Percentiles rank a stretch among this genome's conserved stretches.
Conservation (phyloP, 116 monocot species). For the Thalassia testudinum region DNA sequence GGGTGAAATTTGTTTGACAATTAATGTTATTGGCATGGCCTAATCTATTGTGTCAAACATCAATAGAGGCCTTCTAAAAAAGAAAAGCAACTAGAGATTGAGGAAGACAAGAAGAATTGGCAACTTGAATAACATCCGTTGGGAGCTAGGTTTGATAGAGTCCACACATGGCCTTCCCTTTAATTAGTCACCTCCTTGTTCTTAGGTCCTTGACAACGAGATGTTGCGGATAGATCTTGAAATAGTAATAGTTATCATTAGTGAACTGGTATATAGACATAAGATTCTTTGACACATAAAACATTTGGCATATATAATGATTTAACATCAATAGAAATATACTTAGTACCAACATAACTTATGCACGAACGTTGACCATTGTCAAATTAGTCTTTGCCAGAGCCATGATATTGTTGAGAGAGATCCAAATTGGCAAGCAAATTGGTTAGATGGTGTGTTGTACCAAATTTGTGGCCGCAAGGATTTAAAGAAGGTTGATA, state of each 20-base stretch:
- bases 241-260: background rate
- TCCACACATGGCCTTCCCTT: background rate
- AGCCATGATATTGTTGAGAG: background rate
- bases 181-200: background rate
- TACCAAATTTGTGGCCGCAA: no score
- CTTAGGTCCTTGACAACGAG: background rate
- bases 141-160: background rate
- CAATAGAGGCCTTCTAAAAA: background rate
- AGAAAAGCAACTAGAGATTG: background rate
- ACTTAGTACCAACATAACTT: background rate
- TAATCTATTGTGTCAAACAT: background rate
- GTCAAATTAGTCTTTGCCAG: background rate
- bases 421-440: background rate
- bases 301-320: background rate
- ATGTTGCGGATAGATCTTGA: background rate
- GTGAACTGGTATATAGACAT: background rate
- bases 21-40: background rate
- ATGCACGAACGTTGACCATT: background rate
- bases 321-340: background rate
- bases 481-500: no score
- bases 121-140: background rate
- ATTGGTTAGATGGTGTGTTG: background rate
- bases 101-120: background rate
- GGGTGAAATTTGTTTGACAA: background rate
- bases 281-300: background rate